Evolutionary conservation across 768 basidiomycete genomes (phyloP), one percentile per base, ranked within the genome.

Genomic region (Cystobasidiopsis lactophilus): DNA sequence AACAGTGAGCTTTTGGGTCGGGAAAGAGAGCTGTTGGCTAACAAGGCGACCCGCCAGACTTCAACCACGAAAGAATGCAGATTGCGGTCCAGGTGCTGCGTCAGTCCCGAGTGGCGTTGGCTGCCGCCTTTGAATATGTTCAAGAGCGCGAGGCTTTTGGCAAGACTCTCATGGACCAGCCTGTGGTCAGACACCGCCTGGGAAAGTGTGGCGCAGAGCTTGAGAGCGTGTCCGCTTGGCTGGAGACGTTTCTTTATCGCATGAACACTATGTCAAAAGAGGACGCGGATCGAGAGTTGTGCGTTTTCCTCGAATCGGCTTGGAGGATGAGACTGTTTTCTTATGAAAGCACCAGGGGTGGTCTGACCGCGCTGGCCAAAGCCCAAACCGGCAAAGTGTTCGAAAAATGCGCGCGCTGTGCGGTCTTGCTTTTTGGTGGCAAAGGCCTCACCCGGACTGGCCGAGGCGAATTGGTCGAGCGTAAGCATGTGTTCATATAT

Each of bases 341-440:
- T 10, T n/a, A n/a, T n/a, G n/a, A n/a, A n/a, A n/a, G n/a, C n/a
- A n/a, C 9, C 24, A 43, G 40, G 40, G 45, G 45, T 13, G 45
- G 45, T 4, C n/a, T 47, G 45, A 47, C 45, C 4, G 45, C 45
- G 16, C 23, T 47, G 45, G 29, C 30, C 5, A 47, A 47, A n/a
- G 45, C 45, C 29, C 45, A 26, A n/a, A 27, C 45, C 16, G 45
- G 45, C 11, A 23, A 27, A 29, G 45, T 47, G 10, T 47, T 47
- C 24, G 45, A 47, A 13, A 26, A 47, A 47, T 47, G 45, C 45
- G 45, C 45, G 10, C 45, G 45, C 14, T 47, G 45, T 30, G 45
- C 45, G 23, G 45, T 47, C 30, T 30, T 47, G 45, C 24, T 47
- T 7, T 29, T 26, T 31, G 45, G 45, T 9, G 45, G 45, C 24